Percentiles rank a stretch among this genome's conserved stretches.
These are phyloP conservation scores for Ganoderma boninense DNA, from an alignment of 1,284 basidiomycete species.

Conservation along the genomic window DNA sequence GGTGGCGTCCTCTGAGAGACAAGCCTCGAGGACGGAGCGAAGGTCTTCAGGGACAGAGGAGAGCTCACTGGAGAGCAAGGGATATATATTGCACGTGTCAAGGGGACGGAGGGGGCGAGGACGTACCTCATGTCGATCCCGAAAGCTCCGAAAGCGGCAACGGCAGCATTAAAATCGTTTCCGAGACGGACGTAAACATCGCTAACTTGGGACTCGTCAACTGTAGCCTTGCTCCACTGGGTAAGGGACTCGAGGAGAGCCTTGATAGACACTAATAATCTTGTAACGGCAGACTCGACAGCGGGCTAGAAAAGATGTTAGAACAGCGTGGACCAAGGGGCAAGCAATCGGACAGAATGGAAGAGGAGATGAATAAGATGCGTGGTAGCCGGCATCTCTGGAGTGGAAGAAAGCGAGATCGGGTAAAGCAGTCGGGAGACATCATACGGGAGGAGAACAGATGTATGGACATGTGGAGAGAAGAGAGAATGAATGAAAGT, in stretches of 20 bases:
- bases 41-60: constrained; percentile 90
- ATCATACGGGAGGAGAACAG: too few species aligned
- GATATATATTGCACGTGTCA: constrained; percentile 13
- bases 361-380: not conserved
- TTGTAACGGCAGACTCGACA: constrained; percentile 93
- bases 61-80: constrained; percentile 72
- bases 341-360: not conserved
- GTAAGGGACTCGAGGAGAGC: constrained; percentile 92
- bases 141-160: constrained; percentile 86
- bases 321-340: not conserved
- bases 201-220: constrained; percentile 88
- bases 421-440: not conserved
- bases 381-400: too few species aligned
- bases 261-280: constrained; percentile 94
- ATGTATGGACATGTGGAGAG: too few species aligned
- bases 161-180: constrained; percentile 96
- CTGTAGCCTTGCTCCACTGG: constrained; percentile 82
- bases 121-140: constrained; percentile 89
- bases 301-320: constrained; percentile 56
- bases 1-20: constrained; percentile 90
- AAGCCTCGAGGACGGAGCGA: constrained; percentile 87
- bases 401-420: not conserved
- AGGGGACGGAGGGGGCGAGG: constrained; percentile 10
- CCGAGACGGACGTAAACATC: constrained; percentile 97
- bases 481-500: too few species aligned